Conservation (phyloP, 228 moss, liverwort and hornwort species). For the Sphagnum fallax region DNA sequence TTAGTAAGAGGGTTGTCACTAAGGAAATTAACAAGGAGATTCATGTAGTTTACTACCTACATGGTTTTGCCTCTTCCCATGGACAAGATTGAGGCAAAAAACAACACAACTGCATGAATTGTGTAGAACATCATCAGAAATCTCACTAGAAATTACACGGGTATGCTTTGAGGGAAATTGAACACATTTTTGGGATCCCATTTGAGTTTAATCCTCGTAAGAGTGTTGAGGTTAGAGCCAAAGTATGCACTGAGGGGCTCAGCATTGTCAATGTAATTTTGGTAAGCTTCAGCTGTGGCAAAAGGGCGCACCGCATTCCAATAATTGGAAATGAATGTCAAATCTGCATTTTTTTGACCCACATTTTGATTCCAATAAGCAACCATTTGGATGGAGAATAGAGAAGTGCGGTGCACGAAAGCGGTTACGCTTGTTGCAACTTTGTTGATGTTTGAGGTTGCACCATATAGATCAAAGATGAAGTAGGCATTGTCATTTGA, state of each 20-base stretch:
- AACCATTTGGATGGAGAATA: constrained; percentile 67
- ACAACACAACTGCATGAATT: no score
- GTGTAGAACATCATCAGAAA: no score
- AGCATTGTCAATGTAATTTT: constrained; percentile 62
- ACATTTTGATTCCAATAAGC: constrained; percentile 36
- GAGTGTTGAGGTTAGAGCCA: constrained; percentile 35
- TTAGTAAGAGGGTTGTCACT: no score
- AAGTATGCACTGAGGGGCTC: constrained; percentile 49
- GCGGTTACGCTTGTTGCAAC: constrained; percentile 12
- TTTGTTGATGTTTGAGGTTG: constrained; percentile 42
- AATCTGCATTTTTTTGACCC: not conserved
- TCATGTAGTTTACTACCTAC: no score
- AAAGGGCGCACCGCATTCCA: constrained; percentile 39
- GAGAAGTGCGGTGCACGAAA: constrained; percentile 38
- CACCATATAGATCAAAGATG: constrained; percentile 57
- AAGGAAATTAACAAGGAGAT: no score
- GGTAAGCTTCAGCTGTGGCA: constrained; percentile 31
- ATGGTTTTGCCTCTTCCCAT: no score
- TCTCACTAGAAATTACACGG: not conserved
- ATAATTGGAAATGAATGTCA: constrained; percentile 19
- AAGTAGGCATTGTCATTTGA: constrained; percentile 32
- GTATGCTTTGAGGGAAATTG: constrained; percentile 62
- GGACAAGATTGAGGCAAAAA: no score
- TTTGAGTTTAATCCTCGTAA: constrained; percentile 37
- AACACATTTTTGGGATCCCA: constrained; percentile 67